A percentile compares a stretch with the other conserved stretches of the same genome.
Evolutionary conservation across 1,284 basidiomycete genomes (phyloP).

Genomic region (Anthracocystis panici-leucophaei): DNA sequence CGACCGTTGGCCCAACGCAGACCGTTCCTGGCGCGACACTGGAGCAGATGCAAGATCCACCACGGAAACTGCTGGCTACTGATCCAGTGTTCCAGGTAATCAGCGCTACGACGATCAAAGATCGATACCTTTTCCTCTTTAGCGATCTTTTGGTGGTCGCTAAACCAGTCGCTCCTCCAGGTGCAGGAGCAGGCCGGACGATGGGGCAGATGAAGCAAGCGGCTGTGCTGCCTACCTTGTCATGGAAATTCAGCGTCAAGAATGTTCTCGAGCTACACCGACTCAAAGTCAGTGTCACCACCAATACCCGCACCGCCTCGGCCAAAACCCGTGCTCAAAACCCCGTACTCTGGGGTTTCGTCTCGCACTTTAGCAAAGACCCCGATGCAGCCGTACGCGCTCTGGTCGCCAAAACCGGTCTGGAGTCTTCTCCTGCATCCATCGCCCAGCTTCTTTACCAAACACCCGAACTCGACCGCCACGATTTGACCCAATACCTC

Average conservation of each 20-base stretch:
- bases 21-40: conserved; percentile 27
- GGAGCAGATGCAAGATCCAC: conserved; percentile 76
- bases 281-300: conserved; percentile 44
- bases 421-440: conserved; percentile 70
- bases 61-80: conserved; percentile 83
- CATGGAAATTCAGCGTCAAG: conserved; percentile 61
- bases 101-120: conserved; percentile 92
- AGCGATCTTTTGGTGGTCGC: conserved; percentile 88
- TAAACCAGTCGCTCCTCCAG: conserved; percentile 75
- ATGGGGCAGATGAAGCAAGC: conserved; percentile 63
- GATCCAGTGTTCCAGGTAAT: conserved; percentile 93
- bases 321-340: conserved; percentile 45
- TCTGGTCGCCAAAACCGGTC: conserved; percentile 57
- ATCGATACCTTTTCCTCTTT: conserved; percentile 95
- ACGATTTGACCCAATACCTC: conserved; percentile 85
- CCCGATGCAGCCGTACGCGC: conserved; percentile 65
- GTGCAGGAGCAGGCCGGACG: conserved; percentile 74
- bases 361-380: conserved; percentile 77
- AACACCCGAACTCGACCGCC: conserved; percentile 84
- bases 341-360: conserved; percentile 72
- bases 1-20: conserved; percentile 14
- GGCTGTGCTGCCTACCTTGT: conserved; percentile 34
- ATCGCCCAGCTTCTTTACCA: conserved; percentile 86
- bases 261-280: conserved; percentile 56
- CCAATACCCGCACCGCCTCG: conserved; percentile 29